Conservation (phyloP, 2,329 filamentous ascomycete genomes). For the Tolypocladium tundrense region DNA sequence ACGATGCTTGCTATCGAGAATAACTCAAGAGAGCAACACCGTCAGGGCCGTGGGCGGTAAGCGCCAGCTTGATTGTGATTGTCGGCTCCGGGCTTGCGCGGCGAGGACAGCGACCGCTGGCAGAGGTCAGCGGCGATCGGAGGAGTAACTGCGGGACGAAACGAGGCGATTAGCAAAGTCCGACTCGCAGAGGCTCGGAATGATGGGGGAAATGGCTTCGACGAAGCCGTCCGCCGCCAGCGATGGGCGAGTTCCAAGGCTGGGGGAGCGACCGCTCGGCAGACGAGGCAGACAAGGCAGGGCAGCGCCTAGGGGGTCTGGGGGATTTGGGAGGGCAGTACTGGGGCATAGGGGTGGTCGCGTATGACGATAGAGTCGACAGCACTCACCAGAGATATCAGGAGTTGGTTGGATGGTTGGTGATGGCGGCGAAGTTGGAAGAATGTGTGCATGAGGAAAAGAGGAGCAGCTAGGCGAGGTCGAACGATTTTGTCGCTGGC, state of each 20-base stretch:
- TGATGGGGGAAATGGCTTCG: background rate
- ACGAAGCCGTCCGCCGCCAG: conserved; percentile 2
- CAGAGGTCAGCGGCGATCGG: conserved; percentile 10
- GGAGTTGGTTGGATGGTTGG: conserved; percentile 21
- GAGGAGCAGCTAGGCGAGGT: conserved; percentile 28
- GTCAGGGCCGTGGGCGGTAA: conserved; percentile 22
- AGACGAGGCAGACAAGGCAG: background rate
- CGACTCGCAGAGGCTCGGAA: background rate
- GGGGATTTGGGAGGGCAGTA: conserved; percentile 13
- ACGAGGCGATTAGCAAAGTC: conserved; percentile 3
- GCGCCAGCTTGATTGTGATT: conserved; percentile 16
- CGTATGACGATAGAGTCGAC: conserved; percentile 21
- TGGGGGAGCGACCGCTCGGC: background rate
- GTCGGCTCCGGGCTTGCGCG: conserved; percentile 19
- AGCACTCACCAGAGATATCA: conserved; percentile 27
- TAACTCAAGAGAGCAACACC: conserved; percentile 15
- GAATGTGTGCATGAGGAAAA: conserved; percentile 34
- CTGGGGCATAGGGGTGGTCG: conserved; percentile 21
- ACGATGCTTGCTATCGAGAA: conserved; percentile 9
- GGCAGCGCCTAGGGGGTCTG: conserved; percentile 9
- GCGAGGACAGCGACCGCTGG: conserved; percentile 12
- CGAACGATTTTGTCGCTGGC: conserved; percentile 29
- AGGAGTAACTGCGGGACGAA: conserved; percentile 1
- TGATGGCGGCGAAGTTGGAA: conserved; percentile 23
- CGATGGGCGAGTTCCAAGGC: conserved; percentile 1